Evolutionary conservation across 2,329 filamentous ascomycete genomes (phyloP).

Genomic region (Alternaria dauci): DNA sequence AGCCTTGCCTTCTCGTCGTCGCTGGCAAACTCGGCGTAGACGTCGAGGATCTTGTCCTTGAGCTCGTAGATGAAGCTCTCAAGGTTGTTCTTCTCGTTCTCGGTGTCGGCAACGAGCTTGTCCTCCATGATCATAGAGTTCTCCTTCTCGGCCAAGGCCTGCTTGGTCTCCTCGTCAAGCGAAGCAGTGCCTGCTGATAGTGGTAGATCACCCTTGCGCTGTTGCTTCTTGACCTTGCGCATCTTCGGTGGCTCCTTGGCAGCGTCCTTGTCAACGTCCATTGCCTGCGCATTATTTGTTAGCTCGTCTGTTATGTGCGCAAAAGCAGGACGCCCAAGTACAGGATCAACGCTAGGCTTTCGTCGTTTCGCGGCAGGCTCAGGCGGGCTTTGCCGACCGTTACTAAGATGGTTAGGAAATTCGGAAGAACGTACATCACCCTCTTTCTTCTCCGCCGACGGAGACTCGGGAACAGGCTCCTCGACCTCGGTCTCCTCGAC

Average conservation of each 20-base stretch:
- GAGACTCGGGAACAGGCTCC: constrained; percentile 81
- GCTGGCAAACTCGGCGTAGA: constrained; percentile 85
- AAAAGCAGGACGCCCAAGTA: constrained; percentile 41
- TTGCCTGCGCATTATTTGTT: constrained; percentile 45
- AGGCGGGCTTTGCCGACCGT: constrained; percentile 28
- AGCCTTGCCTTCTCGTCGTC: constrained; percentile 93
- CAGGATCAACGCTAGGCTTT: constrained; percentile 35
- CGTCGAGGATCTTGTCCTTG: constrained; percentile 91
- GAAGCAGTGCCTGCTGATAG: constrained; percentile 84
- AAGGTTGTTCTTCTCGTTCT: constrained; percentile 99
- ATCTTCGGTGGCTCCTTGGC: constrained; percentile 71
- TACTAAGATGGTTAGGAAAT: constrained; percentile 34
- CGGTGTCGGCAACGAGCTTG: constrained; percentile 96
- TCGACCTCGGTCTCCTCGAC: constrained; percentile 98
- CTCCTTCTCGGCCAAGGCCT: constrained; percentile 80
- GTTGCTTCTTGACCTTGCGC: constrained; percentile 99
- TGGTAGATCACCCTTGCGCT: constrained; percentile 94
- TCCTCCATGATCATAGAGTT: constrained; percentile 94
- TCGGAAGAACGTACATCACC: constrained; percentile 70
- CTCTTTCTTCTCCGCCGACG: constrained; percentile 66
- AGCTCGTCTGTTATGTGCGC: constrained; percentile 34
- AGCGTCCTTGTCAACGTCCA: constrained; percentile 53
- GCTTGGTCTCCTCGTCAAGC: constrained; percentile 74
- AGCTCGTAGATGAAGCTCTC: constrained; percentile 98
- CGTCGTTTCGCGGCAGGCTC: constrained; percentile 45